Base-by-base conservation (phyloP, 129 eudicot species). In the Heracleum sosnowskyi region DNA sequence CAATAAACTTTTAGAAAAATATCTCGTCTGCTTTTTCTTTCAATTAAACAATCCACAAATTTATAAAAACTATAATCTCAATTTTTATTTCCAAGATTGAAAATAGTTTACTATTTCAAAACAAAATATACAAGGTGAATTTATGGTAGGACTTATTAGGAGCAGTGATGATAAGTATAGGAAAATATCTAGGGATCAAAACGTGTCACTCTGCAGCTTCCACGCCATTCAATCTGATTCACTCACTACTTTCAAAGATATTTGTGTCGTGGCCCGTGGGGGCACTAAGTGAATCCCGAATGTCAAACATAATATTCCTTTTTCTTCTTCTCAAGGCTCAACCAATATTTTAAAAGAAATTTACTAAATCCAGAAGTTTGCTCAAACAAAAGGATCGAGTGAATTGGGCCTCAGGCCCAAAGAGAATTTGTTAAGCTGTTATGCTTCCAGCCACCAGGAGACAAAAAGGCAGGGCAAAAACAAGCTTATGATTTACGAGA, bases 171-270 rank as follows among this genome's bases (percentile, higher is more conserved):
- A 57, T 24, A 24, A 24, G 64, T 1, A 51, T 51, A 8, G 7
- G 64, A n/a, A n/a, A 57, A 57, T 57, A 57, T 57, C 66, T n/a
- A 11, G 33, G 62, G 33, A 7, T 53, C 0, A 51, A 51, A 20
- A n/a, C 29, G 28, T 57, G 66, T 57, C 66, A 57, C 66, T 57
- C 66, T n/a, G 66, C 66, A 57, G 66, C 66, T 57, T 57, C 66
- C 66, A 57, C 66, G 66, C 66, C 66, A 57, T 57, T 11, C 31
- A n/a, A 57, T n/a, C 33, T 57, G 15, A 57, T 9, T 57, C 66
- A 57, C 66, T n/a, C 31, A 57, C 66, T 57, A 9, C 66, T 57
- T n/a, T 33, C 66, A 9, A 2, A 57, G 66, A 57, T 57, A 57
- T 57, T 57, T 57, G 33, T 57, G 66, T 57, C 64, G 64, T 24